Percentiles rank a stretch among this genome's conserved stretches.
phyloP scores from a whole-genome alignment of 2,329 filamentous ascomycete genomes.

The Polychaeton citri region DNA sequence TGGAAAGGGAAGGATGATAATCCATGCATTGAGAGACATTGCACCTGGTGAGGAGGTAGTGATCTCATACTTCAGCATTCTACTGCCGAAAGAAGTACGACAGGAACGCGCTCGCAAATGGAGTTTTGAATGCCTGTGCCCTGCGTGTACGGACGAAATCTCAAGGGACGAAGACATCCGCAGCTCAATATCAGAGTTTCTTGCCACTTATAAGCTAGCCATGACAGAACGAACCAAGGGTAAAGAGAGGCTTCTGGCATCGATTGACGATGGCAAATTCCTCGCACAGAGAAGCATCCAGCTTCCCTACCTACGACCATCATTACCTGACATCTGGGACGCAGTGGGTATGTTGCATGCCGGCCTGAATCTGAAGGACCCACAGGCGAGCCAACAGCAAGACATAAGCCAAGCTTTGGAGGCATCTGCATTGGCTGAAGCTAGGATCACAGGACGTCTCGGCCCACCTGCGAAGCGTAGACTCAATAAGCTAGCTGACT shows the following conservation, averaged over 20 bases:
- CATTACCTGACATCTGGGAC: constrained; percentile 9
- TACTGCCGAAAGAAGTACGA: constrained; percentile 8
- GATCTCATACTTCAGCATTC: constrained; percentile 12
- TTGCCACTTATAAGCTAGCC: constrained; percentile 1
- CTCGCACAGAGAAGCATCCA: constrained; percentile 1
- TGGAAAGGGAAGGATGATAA: constrained; percentile 7
- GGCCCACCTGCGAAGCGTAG: constrained; percentile 8
- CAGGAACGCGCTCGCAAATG: constrained; percentile 9
- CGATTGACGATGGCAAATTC: constrained; percentile 3
- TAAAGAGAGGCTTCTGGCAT: constrained; percentile 4
- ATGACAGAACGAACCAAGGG: constrained; percentile 2
- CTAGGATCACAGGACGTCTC: constrained; percentile 7
- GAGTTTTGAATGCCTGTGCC: constrained; percentile 11
- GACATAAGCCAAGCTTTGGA: constrained; percentile 5
- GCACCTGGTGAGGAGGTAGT: constrained; percentile 8
- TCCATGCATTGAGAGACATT: constrained; percentile 8
- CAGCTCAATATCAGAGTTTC: constrained; percentile 6
- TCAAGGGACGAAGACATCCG: constrained; percentile 3
- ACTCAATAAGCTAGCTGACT: constrained; percentile 8
- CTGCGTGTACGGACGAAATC: constrained; percentile 5
- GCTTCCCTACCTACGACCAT: constrained; percentile 5
- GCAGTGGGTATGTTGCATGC: constrained; percentile 9
- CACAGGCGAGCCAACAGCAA: constrained; percentile 4
- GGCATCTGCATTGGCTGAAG: constrained; percentile 7
- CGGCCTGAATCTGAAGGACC: constrained; percentile 3